Evolutionary conservation across 352 stramenopile species (phyloP), one percentile per base, ranked within the genome.

Genomic region (Globisporangium radiosum): DNA sequence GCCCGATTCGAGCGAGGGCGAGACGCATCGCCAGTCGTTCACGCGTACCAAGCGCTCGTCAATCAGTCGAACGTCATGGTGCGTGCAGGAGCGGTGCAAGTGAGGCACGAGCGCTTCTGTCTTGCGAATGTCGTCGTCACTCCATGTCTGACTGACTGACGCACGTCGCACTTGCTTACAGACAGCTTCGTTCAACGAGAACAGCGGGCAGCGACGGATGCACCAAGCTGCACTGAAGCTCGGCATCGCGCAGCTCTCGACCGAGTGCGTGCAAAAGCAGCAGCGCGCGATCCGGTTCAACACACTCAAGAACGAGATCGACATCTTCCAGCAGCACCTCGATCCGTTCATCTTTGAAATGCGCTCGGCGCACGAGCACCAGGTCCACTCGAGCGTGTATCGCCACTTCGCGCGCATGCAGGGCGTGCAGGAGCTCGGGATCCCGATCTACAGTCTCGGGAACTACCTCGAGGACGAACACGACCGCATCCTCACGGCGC

Each of bases 291-390:
- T 90, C 38, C 78, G 73, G 10, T 87, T 84, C 54, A 70, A 85
- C 47, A 82, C 76, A 3, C 65, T 91, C 39, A 85, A 88, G 65
- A 87, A 90, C 64, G 81, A 93, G 47, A 69, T 91, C 47, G 79
- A 89, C 47, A 85, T 88, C 56, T 88, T 90, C 65, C 83, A 93
- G 62, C 78, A 92, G 60, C 74, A 77, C 59, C 57, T 91, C 14
- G 73, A 85, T 48, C 78, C 76, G 5, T 90, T 88, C 40, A 66
- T 88, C 52, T 87, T 85, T 51, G 68, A 78, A 52, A 88, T 85
- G 52, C 68, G 62, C 6, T 70, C 76, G 1, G 51, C 71, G 17
- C 81, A 57, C 43, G 81, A 90, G 50, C 72, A 78, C 40, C 64
- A 80, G 47, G 70, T 87, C 47, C 69, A 78, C 59, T 88, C 81